Base-by-base conservation (phyloP, 2,329 filamentous ascomycete species). In the Trichophyton benhamiae region DNA sequence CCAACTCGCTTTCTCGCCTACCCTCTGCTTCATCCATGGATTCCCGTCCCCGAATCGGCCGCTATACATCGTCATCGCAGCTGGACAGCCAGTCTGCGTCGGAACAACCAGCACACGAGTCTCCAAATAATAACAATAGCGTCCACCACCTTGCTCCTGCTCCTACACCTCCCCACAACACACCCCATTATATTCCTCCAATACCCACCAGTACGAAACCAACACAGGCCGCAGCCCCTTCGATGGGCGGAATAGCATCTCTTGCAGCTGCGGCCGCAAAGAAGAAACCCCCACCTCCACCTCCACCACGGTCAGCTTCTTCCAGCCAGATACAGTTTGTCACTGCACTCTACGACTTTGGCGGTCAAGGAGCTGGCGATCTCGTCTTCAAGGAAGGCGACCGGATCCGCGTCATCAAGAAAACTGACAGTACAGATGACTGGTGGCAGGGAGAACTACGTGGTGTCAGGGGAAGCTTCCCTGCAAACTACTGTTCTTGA, bases 371-470 rank as follows among this genome's bases (percentile, higher is more conserved):
- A 5, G 72, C 76, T 1, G 88, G 87, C 0, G 89, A 95, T 71
- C 71, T 95, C 59, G 80, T 80, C 1, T 95, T 95, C 70, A 78
- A 79, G 33, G 87, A 91, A 72, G 89, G 89, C 1, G 89, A 94
- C 68, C 79, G 82, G 58, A 95, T 95, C 67, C 83, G 80, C 53
- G 85, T 95, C 2, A 70, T 91, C 36, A 88, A 88, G 76, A 89
- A 87, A 76, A 94, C 89, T 1, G 82, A 83, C 5, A 90, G 86
- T 64, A 86, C 84, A 22, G 87, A 94, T 74, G 89, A 94, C 70
- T 95, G 89, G 89, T 95, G 89, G 89, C 83, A 89, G 64, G 89
- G 89, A 11, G 88, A 94, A 72, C 65, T 91, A 13, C 78, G 78
- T 46, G 89, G 89, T 0, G 72, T 78, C 27, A 81, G 79, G 69